Percentiles rank a stretch among this genome's conserved stretches.
Conservation (phyloP, 345 rosid genomes). For the Cardamine chenopodiifolia region DNA sequence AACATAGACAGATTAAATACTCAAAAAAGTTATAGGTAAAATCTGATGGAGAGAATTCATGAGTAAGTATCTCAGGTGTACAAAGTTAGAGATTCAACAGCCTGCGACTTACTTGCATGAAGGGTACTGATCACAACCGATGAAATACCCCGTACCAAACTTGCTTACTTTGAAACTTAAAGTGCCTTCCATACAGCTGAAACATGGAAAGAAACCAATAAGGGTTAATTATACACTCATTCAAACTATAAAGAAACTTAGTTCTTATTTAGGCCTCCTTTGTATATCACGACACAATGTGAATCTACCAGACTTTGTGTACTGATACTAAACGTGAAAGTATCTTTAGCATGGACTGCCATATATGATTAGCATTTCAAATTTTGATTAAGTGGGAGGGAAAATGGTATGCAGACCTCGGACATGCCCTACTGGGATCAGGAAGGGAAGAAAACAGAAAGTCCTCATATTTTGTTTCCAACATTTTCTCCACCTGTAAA, state of each 20-base stretch:
- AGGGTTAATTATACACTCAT: constrained; percentile 11
- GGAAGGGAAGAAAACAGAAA: constrained; percentile 84
- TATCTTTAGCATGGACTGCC: neutral
- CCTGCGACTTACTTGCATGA: constrained; percentile 81
- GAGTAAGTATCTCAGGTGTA: constrained; percentile 4
- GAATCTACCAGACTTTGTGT: constrained; percentile 3
- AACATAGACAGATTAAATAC: neutral
- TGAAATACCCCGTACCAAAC: constrained; percentile 83
- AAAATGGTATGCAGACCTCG: constrained; percentile 53
- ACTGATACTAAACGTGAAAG: neutral
- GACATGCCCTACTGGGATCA: constrained; percentile 71
- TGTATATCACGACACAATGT: constrained; percentile 6
- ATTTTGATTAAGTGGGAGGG: constrained; percentile 15
- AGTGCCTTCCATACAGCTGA: constrained; percentile 89
- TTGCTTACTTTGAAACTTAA: constrained; percentile 85
- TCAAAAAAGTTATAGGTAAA: neutral
- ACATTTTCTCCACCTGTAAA: constrained; percentile 94
- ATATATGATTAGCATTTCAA: constrained; percentile 17
- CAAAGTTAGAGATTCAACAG: constrained; percentile 8
- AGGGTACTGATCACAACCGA: constrained; percentile 93
- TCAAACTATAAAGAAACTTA: neutral
- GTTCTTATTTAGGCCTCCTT: constrained; percentile 18
- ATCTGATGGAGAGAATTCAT: constrained; percentile 8
- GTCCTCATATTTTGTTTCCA: constrained; percentile 77
- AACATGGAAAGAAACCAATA: constrained; percentile 37